These are phyloP conservation scores for Rhizopus stolonifer DNA, from an alignment of 371 early-diverging fungal species.

Conservation along the genomic window DNA sequence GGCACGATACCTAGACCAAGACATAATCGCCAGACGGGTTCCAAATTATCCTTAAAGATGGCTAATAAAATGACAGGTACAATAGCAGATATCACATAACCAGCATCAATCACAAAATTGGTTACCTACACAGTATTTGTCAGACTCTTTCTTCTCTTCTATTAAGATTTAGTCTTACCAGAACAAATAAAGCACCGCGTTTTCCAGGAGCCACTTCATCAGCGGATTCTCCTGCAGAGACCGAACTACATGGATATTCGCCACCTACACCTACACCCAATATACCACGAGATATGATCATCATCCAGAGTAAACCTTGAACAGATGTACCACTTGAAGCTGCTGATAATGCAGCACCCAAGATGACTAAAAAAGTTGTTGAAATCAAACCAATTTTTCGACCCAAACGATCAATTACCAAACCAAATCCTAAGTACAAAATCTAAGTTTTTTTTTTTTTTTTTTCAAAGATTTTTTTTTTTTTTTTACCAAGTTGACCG, in stretches of 20 bases:
- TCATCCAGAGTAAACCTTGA: constrained; percentile 57
- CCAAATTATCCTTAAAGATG: constrained; percentile 49
- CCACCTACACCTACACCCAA: constrained; percentile 54
- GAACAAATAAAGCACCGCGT: constrained; percentile 56
- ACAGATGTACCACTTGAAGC: constrained; percentile 38
- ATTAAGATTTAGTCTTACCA: constrained; percentile 30
- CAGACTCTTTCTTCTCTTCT: background rate
- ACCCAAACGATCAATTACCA: constrained; percentile 51
- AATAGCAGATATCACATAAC: constrained; percentile 61
- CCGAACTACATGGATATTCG: constrained; percentile 61
- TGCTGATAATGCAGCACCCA: constrained; percentile 51
- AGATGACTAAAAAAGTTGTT: constrained; percentile 50
- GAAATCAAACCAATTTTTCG: constrained; percentile 52
- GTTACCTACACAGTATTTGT: too few species aligned
- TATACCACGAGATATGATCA: constrained; percentile 61
- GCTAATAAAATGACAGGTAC: constrained; percentile 55
- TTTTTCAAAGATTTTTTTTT: background rate
- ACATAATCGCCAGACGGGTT: constrained; percentile 56
- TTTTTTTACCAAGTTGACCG: constrained; percentile 38
- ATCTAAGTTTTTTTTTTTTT: too few species aligned
- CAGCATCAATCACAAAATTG: constrained; percentile 58
- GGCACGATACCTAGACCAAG: constrained; percentile 59
- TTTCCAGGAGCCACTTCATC: constrained; percentile 54
- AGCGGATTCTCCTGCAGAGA: constrained; percentile 61
- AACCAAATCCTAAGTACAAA: constrained; percentile 28